Evolutionary conservation across 169 alveolate species (phyloP).

Genomic region (Plasmodium chabaudi): DNA sequence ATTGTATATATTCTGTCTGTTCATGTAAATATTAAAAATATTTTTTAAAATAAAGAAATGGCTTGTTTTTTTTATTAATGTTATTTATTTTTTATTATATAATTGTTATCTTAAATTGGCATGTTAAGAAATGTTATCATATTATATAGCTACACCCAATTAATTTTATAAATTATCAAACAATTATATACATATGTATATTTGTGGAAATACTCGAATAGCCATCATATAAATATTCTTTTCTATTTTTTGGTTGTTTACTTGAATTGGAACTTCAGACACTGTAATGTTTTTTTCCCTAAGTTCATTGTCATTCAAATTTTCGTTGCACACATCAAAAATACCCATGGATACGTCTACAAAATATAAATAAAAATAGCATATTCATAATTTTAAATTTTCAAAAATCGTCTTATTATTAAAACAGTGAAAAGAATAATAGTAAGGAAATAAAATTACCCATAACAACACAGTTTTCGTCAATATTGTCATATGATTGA

Average conservation of each 20-base stretch:
- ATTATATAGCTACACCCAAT: not conserved
- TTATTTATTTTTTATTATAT: slow-evolving; percentile 13
- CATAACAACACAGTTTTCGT: slow-evolving; percentile 49
- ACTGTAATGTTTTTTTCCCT: slow-evolving; percentile 65
- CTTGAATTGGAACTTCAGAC: slow-evolving; percentile 49
- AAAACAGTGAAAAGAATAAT: slow-evolving; percentile 1
- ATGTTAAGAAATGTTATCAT: slow-evolving; percentile 2
- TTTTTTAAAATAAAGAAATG: slow-evolving; percentile 11
- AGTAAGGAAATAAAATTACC: slow-evolving; percentile 25
- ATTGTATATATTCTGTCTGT: not conserved
- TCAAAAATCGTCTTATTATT: not conserved
- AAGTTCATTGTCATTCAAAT: slow-evolving; percentile 45
- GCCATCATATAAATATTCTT: not conserved
- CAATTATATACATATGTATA: not conserved
- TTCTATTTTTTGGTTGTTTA: slow-evolving; percentile 10
- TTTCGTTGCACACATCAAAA: slow-evolving; percentile 64
- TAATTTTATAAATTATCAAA: no score
- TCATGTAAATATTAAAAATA: not conserved
- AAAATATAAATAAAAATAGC: slow-evolving; percentile 20
- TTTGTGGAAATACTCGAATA: not conserved
- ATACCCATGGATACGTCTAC: slow-evolving; percentile 73
- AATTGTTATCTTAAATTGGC: slow-evolving; percentile 1
- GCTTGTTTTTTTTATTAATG: slow-evolving; percentile 2
- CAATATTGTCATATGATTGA: slow-evolving; percentile 22
- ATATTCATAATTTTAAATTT: not conserved